A percentile compares a stretch with the other conserved stretches of the same genome.
Evolutionary conservation across 305 asterid species (phyloP).

Genomic region (Solanum hybrid): DNA sequence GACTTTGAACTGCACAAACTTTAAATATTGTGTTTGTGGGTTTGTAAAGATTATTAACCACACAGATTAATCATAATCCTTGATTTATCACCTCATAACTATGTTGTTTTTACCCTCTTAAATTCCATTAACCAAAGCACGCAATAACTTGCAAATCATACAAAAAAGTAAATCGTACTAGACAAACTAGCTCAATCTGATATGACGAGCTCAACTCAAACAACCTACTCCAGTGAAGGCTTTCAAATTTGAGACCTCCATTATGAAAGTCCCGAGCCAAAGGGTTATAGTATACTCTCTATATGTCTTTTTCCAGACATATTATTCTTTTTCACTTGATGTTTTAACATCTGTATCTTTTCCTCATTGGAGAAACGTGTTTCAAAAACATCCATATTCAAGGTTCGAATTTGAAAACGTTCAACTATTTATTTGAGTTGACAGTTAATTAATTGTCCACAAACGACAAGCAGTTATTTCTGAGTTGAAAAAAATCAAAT

Average conservation of each 20-base stretch:
- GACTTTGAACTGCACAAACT: neutral
- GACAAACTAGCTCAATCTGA: fast-evolving
- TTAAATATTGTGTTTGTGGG: neutral
- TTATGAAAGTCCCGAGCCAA: neutral
- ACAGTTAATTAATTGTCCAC: neutral
- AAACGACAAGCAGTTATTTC: neutral
- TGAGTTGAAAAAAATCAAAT: neutral
- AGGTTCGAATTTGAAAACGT: too few species aligned
- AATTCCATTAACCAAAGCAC: neutral
- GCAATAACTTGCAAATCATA: neutral
- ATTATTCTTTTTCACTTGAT: too few species aligned
- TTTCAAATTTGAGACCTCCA: neutral
- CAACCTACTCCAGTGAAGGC: neutral
- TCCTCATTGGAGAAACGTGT: neutral
- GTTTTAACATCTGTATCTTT: neutral
- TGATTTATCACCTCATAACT: neutral
- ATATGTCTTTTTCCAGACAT: neutral
- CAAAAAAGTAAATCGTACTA: neutral
- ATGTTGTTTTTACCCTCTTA: neutral
- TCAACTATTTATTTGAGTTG: neutral
- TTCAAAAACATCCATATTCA: too few species aligned
- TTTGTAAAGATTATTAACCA: neutral
- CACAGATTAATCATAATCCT: neutral
- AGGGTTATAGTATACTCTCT: neutral
- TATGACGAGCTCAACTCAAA: neutral